phyloP scores from a whole-genome alignment of 108 stramenopile genomes.

The Skeletonema costatum region DNA sequence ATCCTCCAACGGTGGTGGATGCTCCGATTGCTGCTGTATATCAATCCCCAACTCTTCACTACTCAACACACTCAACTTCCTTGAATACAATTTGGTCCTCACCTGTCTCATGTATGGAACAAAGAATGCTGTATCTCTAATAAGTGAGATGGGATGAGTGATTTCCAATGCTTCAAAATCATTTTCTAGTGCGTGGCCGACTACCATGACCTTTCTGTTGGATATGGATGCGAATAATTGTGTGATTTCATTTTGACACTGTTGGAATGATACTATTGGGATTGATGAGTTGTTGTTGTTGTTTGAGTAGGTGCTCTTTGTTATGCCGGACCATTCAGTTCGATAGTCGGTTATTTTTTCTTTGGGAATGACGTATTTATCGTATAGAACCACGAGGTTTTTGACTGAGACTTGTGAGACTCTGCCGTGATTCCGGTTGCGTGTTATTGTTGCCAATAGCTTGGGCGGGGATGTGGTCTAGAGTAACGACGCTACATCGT shows the following conservation, averaged over 20 bases:
- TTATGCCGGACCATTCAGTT: conserved; percentile 53
- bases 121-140: conserved; percentile 49
- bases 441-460: neutral
- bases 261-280: conserved; percentile 45
- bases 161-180: conserved; percentile 58
- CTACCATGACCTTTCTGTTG: conserved; percentile 40
- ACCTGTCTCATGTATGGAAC: conserved; percentile 46
- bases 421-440: neutral
- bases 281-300: conserved; percentile 6
- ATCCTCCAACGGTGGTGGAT: neutral
- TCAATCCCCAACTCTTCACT: conserved; percentile 53
- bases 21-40: conserved; percentile 30
- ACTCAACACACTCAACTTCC: conserved; percentile 39
- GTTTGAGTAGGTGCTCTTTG: conserved; percentile 28
- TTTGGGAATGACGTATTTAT: conserved; percentile 52
- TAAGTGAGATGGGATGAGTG: conserved; percentile 35
- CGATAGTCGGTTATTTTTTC: conserved; percentile 52
- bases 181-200: conserved; percentile 54
- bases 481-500: conserved; percentile 44
- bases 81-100: conserved; percentile 28
- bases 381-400: conserved; percentile 47
- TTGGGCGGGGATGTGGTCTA: conserved; percentile 20
- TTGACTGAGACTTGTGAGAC: conserved; percentile 13
- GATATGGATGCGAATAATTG: conserved; percentile 36
- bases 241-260: conserved; percentile 47